A percentile compares a stretch with the other conserved stretches of the same genome.
Conservation (phyloP, 2,329 filamentous ascomycete genomes). For the Alternaria triticimaculans region DNA sequence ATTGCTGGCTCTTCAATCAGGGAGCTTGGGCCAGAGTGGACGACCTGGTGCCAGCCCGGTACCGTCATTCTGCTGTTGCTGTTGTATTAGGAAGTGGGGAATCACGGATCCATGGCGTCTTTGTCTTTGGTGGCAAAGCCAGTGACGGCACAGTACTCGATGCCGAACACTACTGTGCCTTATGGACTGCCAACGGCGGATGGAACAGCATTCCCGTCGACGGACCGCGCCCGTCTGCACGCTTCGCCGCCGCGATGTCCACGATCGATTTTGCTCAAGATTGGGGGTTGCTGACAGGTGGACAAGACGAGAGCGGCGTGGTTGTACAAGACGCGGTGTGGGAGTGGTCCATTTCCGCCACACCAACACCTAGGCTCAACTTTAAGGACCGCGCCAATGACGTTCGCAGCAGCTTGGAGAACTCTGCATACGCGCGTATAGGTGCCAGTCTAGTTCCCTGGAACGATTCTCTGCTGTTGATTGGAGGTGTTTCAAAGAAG, state of each 20-base stretch:
- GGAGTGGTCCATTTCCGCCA: slow-evolving; percentile 63
- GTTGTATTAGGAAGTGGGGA: slow-evolving; percentile 51
- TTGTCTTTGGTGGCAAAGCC: slow-evolving; percentile 56
- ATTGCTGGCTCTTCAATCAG: slow-evolving; percentile 77
- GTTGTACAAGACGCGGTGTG: slow-evolving; percentile 67
- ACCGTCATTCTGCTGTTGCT: slow-evolving; percentile 72
- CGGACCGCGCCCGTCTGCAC: slow-evolving; percentile 52
- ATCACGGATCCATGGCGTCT: slow-evolving; percentile 51
- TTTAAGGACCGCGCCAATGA: slow-evolving; percentile 41
- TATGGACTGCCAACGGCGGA: slow-evolving; percentile 57
- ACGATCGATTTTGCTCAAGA: slow-evolving; percentile 44
- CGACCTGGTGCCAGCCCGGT: slow-evolving; percentile 73
- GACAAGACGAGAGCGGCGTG: slow-evolving; percentile 69
- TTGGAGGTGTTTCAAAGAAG: slow-evolving; percentile 58
- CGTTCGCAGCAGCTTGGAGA: slow-evolving; percentile 19
- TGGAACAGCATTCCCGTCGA: slow-evolving; percentile 57
- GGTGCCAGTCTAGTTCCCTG: slow-evolving; percentile 60
- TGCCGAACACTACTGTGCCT: slow-evolving; percentile 44
- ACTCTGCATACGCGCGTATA: slow-evolving; percentile 51
- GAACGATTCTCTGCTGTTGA: slow-evolving; percentile 55
- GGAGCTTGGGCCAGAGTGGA: slow-evolving; percentile 69
- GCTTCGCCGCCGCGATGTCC: slow-evolving; percentile 66
- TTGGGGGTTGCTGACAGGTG: slow-evolving; percentile 74
- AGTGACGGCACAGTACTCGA: slow-evolving; percentile 51
- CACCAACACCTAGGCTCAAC: slow-evolving; percentile 34